Percentiles rank a stretch among this genome's conserved stretches.
Evolutionary conservation across 257 asterid species (phyloP).

Genomic region (Jacaranda copaia): DNA sequence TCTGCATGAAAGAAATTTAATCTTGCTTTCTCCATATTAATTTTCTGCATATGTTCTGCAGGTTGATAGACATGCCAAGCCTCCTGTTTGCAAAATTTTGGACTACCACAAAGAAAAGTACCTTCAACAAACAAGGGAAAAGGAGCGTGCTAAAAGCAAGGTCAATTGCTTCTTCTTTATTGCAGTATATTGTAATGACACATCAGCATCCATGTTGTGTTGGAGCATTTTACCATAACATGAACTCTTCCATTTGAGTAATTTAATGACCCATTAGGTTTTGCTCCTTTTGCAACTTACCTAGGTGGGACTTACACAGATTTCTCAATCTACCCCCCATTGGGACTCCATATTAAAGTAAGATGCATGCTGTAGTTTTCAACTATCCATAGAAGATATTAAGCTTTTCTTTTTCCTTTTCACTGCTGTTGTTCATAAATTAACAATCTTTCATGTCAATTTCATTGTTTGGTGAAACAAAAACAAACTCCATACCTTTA

Average conservation of each 20-base stretch:
- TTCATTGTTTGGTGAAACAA: slow-evolving; percentile 12
- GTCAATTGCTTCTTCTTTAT: slow-evolving; percentile 39
- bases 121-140: slow-evolving; percentile 66
- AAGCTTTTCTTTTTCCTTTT: slow-evolving; percentile 5
- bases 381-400: not conserved
- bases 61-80: slow-evolving; percentile 67
- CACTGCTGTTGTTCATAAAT: not conserved
- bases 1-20: slow-evolving; percentile 10
- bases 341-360: not conserved
- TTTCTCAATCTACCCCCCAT: not conserved
- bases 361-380: slow-evolving; percentile 9
- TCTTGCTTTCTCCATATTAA: slow-evolving; percentile 31
- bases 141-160: slow-evolving; percentile 67
- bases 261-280: slow-evolving; percentile 10
- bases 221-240: no score
- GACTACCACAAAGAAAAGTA: slow-evolving; percentile 73
- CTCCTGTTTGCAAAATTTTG: slow-evolving; percentile 88
- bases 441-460: slow-evolving; percentile 1
- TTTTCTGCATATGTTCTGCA: slow-evolving; percentile 42
- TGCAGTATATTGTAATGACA: not conserved
- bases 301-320: not conserved
- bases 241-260: no score
- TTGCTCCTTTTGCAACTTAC: slow-evolving; percentile 12
- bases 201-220: not conserved
- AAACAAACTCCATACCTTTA: not conserved